phyloP scores from a whole-genome alignment of 192 early-diverging fungal species.

The Coemansia sp. region DNA sequence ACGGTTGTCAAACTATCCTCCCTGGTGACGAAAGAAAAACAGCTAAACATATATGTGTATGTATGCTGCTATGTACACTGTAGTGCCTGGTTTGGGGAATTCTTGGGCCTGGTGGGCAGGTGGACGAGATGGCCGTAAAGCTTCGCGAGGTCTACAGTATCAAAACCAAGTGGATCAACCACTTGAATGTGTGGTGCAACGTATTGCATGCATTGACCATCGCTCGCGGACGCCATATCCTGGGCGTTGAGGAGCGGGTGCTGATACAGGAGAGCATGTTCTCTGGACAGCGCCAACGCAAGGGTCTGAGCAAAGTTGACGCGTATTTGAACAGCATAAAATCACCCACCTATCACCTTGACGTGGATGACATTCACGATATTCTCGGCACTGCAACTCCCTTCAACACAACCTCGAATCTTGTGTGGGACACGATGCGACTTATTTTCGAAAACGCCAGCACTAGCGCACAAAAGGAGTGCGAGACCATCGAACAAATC shows the following conservation, averaged over 20 bases:
- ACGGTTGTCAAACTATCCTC: too few relatives aligned
- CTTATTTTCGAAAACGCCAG: constrained; percentile 19
- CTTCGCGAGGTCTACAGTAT: constrained; percentile 20
- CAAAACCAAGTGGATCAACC: constrained; percentile 35
- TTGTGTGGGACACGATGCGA: constrained; percentile 37
- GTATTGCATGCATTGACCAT: constrained; percentile 41
- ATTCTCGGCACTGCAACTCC: constrained; percentile 32
- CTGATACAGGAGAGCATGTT: constrained; percentile 55
- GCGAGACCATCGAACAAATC: neutral
- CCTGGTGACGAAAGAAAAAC: neutral
- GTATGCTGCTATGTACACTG: neutral
- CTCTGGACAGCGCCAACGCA: constrained; percentile 42
- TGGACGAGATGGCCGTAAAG: constrained; percentile 2
- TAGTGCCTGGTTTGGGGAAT: constrained; percentile 42
- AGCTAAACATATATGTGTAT: neutral
- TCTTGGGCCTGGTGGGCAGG: constrained; percentile 18
- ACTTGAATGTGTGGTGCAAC: constrained; percentile 46
- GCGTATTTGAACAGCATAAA: constrained; percentile 24
- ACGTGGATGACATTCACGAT: neutral
- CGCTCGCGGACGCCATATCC: constrained; percentile 42
- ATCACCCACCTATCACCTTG: constrained; percentile 18
- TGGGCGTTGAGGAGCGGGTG: constrained; percentile 37
- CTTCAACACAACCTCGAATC: constrained; percentile 38
- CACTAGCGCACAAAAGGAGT: neutral
- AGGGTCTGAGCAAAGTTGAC: constrained; percentile 43